Conservation (phyloP, 2,329 filamentous ascomycete species). For the Beauveria brongniartii region DNA sequence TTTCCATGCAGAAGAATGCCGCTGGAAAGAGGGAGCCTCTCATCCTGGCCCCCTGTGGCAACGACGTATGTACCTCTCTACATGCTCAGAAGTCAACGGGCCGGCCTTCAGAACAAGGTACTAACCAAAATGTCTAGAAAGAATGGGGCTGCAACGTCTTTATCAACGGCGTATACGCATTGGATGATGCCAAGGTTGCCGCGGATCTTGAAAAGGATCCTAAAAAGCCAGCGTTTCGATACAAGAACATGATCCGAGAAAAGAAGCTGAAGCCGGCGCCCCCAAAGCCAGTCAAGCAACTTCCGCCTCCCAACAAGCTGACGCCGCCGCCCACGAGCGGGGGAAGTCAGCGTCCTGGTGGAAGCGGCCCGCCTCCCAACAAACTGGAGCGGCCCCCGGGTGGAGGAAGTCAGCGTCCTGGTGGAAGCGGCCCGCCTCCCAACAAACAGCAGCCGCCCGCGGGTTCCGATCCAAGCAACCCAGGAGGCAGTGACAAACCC, state of each 20-base stretch:
- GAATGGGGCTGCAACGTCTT: neutral
- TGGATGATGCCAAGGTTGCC: neutral
- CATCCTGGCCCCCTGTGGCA: neutral
- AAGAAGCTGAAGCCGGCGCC: neutral
- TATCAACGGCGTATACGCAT: neutral
- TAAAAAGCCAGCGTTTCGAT: neutral
- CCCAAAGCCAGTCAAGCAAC: neutral
- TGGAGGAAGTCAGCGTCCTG: neutral
- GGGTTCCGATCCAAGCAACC: neutral
- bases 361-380: neutral
- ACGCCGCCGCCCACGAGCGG: neutral
- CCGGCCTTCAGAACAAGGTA: neutral
- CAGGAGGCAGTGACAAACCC: no score
- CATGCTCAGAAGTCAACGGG: neutral
- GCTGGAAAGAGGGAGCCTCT: neutral
- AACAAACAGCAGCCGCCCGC: neutral
- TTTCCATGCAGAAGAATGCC: neutral
- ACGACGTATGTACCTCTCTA: neutral
- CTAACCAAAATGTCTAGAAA: neutral
- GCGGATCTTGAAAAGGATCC: neutral
- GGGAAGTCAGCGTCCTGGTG: no score
- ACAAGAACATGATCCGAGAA: neutral
- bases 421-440: neutral
- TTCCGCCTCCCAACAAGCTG: neutral
- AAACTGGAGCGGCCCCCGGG: neutral